Percentiles rank a stretch among this genome's conserved stretches.
phyloP scores from a whole-genome alignment of 176 grass and related monocot species.

The Tuctoria greenei region DNA sequence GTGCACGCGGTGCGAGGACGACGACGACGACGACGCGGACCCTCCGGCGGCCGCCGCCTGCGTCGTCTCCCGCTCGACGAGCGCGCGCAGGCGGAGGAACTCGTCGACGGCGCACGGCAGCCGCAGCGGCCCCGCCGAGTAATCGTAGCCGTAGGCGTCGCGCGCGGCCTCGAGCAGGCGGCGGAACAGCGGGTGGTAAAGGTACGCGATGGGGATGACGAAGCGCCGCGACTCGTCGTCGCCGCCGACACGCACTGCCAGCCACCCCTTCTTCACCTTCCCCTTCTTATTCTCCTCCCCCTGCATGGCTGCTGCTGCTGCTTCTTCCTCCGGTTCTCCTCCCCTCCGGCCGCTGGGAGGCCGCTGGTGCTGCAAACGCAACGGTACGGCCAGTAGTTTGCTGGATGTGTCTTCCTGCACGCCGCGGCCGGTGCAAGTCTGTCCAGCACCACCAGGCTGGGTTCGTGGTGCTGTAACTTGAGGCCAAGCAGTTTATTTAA shows the following conservation, averaged over 20 bases:
- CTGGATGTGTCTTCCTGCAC: not conserved
- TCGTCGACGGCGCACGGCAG: constrained; percentile 90
- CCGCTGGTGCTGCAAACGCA: not conserved
- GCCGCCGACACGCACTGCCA: constrained; percentile 70
- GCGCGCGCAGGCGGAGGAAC: constrained; percentile 71
- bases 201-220: constrained; percentile 93
- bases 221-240: constrained; percentile 38
- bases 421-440: too few species aligned
- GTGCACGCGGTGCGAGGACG: constrained; percentile 39
- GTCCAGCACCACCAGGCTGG: too few species aligned
- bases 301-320: constrained; percentile 26
- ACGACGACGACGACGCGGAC: not conserved
- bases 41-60: not conserved
- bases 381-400: not conserved
- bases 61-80: constrained; percentile 71
- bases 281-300: constrained; percentile 55
- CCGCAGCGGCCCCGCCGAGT: constrained; percentile 57
- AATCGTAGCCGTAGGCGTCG: constrained; percentile 82
- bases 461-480: not conserved
- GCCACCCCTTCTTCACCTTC: constrained; percentile 97
- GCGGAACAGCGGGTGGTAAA: constrained; percentile 72
- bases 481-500: not conserved
- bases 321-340: constrained; percentile 3
- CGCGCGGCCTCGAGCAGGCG: constrained; percentile 62
- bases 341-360: not conserved